These are phyloP conservation scores for Vinca major DNA, from an alignment of 305 asterid genomes.

Conservation along the genomic window DNA sequence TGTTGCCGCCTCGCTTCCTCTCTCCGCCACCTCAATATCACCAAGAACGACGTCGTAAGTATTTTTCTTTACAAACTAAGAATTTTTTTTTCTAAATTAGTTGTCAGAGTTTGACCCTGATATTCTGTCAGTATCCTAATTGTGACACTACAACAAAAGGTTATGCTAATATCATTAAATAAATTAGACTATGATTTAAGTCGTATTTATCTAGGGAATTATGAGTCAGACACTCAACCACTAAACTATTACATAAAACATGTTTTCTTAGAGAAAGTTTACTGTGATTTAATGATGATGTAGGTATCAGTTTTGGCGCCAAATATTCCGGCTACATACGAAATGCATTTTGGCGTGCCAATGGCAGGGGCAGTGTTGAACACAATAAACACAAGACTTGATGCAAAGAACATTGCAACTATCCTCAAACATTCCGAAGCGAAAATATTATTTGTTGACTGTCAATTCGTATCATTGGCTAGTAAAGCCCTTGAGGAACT, in stretches of 20 bases:
- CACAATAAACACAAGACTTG: constrained; percentile 66
- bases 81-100: too few relatives aligned
- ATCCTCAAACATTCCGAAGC: constrained; percentile 70
- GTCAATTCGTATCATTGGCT: constrained; percentile 37
- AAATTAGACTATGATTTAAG: too few relatives aligned
- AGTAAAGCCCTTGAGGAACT: constrained; percentile 39
- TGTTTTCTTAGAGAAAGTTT: too few relatives aligned
- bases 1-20: constrained; percentile 35
- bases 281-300: neutral
- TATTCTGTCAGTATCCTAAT: too few relatives aligned
- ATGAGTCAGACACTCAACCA: too few relatives aligned
- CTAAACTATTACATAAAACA: too few relatives aligned
- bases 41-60: constrained; percentile 32
- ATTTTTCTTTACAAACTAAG: neutral
- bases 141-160: too few relatives aligned
- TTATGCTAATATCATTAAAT: too few relatives aligned
- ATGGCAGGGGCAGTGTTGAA: constrained; percentile 91
- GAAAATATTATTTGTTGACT: constrained; percentile 55
- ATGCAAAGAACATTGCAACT: constrained; percentile 48
- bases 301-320: constrained; percentile 75
- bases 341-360: constrained; percentile 87
- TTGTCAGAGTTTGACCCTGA: too few relatives aligned
- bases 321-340: constrained; percentile 69
- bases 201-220: too few relatives aligned
- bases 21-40: constrained; percentile 21